phyloP scores from a whole-genome alignment of 2,329 filamentous ascomycete species.

The Zasmidium angulare region DNA sequence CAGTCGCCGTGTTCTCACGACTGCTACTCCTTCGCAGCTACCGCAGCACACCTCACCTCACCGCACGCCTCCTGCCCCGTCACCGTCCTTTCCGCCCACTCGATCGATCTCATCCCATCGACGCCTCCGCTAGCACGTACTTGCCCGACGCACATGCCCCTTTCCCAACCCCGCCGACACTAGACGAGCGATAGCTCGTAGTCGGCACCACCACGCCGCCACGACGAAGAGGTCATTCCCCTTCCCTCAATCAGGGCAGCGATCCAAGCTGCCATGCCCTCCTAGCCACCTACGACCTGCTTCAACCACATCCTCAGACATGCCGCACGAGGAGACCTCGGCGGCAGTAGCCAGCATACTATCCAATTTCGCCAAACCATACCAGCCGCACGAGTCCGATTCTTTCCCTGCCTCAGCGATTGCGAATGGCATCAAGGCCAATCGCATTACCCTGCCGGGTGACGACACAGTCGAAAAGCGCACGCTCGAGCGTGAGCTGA shows the following conservation, averaged over 20 bases:
- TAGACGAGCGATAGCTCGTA: slow-evolving; percentile 19
- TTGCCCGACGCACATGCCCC: neutral
- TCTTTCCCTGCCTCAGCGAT: slow-evolving; percentile 47
- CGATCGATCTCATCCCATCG: neutral
- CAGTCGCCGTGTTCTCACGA: neutral
- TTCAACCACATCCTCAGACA: slow-evolving; percentile 10
- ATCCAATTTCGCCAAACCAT: slow-evolving; percentile 50
- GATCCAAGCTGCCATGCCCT: slow-evolving; percentile 18
- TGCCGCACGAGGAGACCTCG: slow-evolving; percentile 35
- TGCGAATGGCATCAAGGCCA: slow-evolving; percentile 52
- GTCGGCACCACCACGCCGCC: slow-evolving; percentile 12
- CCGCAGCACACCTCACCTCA: neutral
- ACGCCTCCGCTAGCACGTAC: neutral
- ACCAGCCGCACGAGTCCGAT: slow-evolving; percentile 43
- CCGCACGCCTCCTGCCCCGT: no score
- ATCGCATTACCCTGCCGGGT: slow-evolving; percentile 72
- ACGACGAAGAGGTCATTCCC: slow-evolving; percentile 23
- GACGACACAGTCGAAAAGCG: slow-evolving; percentile 72
- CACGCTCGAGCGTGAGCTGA: slow-evolving; percentile 78
- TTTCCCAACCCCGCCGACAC: slow-evolving; percentile 6
- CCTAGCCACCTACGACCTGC: slow-evolving; percentile 14
- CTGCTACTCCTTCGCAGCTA: neutral
- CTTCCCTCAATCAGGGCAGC: slow-evolving; percentile 11
- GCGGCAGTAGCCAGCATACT: slow-evolving; percentile 41
- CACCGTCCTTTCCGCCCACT: neutral